Conservation (phyloP, 306 rosid genomes). For the Citrullus mucosospermus region DNA sequence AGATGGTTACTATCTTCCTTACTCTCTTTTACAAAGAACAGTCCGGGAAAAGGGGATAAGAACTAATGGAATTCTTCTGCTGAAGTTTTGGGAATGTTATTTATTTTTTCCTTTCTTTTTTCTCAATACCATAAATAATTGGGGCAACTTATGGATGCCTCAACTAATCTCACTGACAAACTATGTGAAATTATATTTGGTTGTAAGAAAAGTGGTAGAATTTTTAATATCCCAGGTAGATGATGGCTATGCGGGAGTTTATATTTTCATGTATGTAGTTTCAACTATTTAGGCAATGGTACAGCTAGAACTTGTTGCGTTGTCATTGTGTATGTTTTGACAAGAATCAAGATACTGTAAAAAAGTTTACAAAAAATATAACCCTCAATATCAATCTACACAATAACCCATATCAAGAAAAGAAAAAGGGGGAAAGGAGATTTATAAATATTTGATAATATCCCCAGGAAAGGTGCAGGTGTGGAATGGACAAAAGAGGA, state of each 20-base stretch:
- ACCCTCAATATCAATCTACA: not conserved
- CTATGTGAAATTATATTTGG: not conserved
- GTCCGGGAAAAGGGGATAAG: not conserved
- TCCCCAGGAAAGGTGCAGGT: too few species aligned
- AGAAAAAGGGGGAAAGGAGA: too few species aligned
- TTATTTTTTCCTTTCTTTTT: not conserved
- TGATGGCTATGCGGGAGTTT: not conserved
- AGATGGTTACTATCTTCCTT: not conserved
- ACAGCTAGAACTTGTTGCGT: not conserved
- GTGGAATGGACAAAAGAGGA: not conserved
- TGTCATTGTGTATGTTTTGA: not conserved
- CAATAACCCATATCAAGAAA: not conserved
- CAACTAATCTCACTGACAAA: not conserved
- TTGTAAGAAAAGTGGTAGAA: not conserved
- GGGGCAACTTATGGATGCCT: not conserved
- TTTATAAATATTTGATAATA: too few species aligned
- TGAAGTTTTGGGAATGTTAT: not conserved
- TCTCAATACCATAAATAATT: not conserved
- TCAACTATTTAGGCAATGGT: not conserved
- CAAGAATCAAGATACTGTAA: not conserved
- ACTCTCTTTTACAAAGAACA: not conserved
- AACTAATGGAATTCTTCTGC: not conserved
- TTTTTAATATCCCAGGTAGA: not conserved
- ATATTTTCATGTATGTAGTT: not conserved
- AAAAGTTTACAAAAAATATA: not conserved